Percentiles rank a stretch among this genome's conserved stretches.
Evolutionary conservation across 2,329 filamentous ascomycete species (phyloP).

Genomic region (Aphanoascus verrucosus): DNA sequence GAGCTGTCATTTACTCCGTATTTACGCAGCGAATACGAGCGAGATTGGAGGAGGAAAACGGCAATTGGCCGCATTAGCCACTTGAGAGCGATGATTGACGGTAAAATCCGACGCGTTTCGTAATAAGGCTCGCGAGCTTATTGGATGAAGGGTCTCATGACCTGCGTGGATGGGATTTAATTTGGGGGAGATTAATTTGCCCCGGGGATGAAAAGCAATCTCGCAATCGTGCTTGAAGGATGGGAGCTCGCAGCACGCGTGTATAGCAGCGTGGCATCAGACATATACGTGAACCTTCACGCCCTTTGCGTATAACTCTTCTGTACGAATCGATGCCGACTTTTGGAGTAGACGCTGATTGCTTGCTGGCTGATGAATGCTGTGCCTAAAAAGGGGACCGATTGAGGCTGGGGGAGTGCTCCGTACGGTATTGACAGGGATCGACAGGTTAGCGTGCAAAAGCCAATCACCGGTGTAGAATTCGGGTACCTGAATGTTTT

Average conservation of each 20-base stretch:
- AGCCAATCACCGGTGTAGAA: conserved; percentile 1
- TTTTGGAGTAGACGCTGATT: neutral
- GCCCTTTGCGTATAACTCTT: too few relatives aligned
- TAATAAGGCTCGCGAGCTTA: conserved; percentile 1
- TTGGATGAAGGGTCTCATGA: conserved; percentile 5
- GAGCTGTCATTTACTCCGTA: neutral
- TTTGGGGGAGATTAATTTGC: neutral
- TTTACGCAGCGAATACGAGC: conserved; percentile 5
- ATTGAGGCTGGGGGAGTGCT: neutral
- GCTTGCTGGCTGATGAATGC: neutral
- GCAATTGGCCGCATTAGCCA: neutral
- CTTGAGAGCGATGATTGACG: neutral
- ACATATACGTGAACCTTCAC: too few relatives aligned
- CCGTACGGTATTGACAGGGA: neutral
- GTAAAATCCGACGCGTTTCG: neutral
- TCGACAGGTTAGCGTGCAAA: neutral
- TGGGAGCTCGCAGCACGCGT: too few relatives aligned
- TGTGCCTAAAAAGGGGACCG: neutral
- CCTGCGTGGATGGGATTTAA: neutral
- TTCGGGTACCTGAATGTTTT: conserved; percentile 9
- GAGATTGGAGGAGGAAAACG: neutral
- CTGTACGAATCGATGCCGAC: neutral
- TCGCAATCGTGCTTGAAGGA: too few relatives aligned
- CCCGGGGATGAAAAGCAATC: too few relatives aligned
- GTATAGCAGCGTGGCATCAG: too few relatives aligned